Evolutionary conservation across 352 stramenopile species (phyloP), one percentile per base, ranked within the genome.

Genomic region (Phytophthora nicotianae): DNA sequence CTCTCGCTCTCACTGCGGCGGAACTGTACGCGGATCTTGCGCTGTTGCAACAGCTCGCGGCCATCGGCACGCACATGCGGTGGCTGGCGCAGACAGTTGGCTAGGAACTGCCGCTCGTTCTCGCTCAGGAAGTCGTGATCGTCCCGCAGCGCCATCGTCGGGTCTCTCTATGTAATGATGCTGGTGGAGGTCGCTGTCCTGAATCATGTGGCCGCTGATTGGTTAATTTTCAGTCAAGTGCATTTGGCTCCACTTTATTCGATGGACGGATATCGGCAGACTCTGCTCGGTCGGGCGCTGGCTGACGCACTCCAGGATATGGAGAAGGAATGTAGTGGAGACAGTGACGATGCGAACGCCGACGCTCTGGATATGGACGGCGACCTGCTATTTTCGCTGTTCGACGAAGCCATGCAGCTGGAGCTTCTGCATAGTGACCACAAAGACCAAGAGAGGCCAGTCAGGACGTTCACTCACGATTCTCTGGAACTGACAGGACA

Each of bases 11-110:
- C 82, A 19, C 69, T 91, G 38, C 86, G 79, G 1, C 86, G 86
- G 65, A 95, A 95, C 55, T 95, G 80, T n/a, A 95, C 74, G 51
- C 79, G 77, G 52, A 92, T 89, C 68, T 92, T 90, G 41, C 83
- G 81, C 69, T 92, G 83, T 65, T 92, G 83, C 72, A 92, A 78
- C 58, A 92, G 70, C 62, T 91, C 83, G 33, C 86, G 81, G 14
- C 86, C 86, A 61, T 95, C 83, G 10, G 83, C 81, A 46, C 86
- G 81, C 58, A 90, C 51, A 57, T 90, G 76, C 32, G 80, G 77
- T 41, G 75, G 72, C 43, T 83, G 64, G 43, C 72, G 71, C 50
- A 94, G 75, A 41, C 81, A 74, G 21, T 81, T 75, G 62, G 83
- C 81, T 49, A 93, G 74, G 65, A 93, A 95, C 66, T 82, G 65